Percentiles rank a stretch among this genome's conserved stretches.
Conservation (phyloP, 2,329 filamentous ascomycete genomes). For the Ustulina deusta region DNA sequence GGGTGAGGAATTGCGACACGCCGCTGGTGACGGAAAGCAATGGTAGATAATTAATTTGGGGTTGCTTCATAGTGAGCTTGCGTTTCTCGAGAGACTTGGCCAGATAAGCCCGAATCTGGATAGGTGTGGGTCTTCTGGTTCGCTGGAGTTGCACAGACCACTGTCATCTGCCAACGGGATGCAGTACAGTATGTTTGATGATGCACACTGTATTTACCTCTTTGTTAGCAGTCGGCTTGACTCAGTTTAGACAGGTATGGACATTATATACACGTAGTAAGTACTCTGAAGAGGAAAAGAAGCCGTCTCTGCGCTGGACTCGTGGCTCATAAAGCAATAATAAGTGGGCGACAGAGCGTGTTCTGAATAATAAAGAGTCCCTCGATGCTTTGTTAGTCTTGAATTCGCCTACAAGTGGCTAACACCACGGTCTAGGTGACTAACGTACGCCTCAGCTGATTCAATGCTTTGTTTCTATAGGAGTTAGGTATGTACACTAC, state of each 20-base stretch:
- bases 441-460: too few species aligned
- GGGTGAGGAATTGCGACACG: slow-evolving; percentile 25
- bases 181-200: not conserved
- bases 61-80: slow-evolving; percentile 17
- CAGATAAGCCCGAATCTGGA: slow-evolving; percentile 39
- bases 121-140: slow-evolving; percentile 20
- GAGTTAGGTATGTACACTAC: not conserved
- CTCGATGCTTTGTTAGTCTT: not conserved
- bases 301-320: too few species aligned
- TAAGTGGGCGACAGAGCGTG: too few species aligned
- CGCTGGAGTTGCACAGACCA: slow-evolving; percentile 18
- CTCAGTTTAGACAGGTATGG: too few species aligned
- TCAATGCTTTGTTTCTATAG: too few species aligned
- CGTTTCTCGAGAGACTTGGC: slow-evolving; percentile 37
- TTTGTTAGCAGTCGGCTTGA: too few species aligned
- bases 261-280: too few species aligned
- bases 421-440: too few species aligned
- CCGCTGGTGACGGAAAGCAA: slow-evolving; percentile 23
- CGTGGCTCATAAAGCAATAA: too few species aligned
- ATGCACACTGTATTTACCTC: too few species aligned
- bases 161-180: not conserved
- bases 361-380: not conserved
- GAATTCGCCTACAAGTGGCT: not conserved
- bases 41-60: slow-evolving; percentile 7
- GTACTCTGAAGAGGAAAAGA: too few species aligned